phyloP scores from a whole-genome alignment of 176 grass and related monocot genomes.

The Alloteropsis semialata region DNA sequence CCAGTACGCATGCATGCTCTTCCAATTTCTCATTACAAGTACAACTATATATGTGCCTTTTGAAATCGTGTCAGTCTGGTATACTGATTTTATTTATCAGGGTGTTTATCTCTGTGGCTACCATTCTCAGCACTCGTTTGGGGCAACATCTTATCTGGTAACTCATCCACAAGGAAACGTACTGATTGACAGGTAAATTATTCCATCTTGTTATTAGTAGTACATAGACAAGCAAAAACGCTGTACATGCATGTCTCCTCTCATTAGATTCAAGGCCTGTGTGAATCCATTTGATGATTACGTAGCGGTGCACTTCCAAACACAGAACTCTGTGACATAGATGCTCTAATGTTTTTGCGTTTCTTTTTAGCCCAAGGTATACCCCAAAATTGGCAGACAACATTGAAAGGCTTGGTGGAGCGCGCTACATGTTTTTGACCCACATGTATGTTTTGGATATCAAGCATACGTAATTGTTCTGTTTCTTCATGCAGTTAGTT shows the following conservation, averaged over 20 bases:
- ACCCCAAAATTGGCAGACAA: slow-evolving; percentile 41
- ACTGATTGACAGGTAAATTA: slow-evolving; percentile 73
- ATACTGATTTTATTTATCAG: slow-evolving; percentile 25
- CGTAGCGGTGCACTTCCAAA: neutral
- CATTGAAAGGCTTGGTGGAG: slow-evolving; percentile 75
- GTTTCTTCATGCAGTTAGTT: slow-evolving; percentile 4
- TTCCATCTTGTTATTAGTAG: neutral
- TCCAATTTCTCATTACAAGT: too few relatives aligned
- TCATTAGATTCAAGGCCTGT: neutral
- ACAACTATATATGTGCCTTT: neutral
- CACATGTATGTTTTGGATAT: slow-evolving; percentile 56
- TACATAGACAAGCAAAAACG: neutral
- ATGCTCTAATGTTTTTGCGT: neutral
- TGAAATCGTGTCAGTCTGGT: neutral
- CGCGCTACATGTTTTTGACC: slow-evolving; percentile 81
- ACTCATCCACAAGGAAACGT: slow-evolving; percentile 84
- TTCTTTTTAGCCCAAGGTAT: slow-evolving; percentile 66
- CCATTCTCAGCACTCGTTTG: slow-evolving; percentile 63
- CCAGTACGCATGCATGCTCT: slow-evolving; percentile 36
- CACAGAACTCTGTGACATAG: neutral
- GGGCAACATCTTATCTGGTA: slow-evolving; percentile 82
- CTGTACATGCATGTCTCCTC: neutral
- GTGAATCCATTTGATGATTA: neutral
- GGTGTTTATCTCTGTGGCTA: slow-evolving; percentile 90
- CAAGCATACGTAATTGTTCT: neutral